Percentiles rank a stretch among this genome's conserved stretches.
Evolutionary conservation across 371 early-diverging fungal genomes (phyloP).

Genomic region (Dichotomocladium elegans): DNA sequence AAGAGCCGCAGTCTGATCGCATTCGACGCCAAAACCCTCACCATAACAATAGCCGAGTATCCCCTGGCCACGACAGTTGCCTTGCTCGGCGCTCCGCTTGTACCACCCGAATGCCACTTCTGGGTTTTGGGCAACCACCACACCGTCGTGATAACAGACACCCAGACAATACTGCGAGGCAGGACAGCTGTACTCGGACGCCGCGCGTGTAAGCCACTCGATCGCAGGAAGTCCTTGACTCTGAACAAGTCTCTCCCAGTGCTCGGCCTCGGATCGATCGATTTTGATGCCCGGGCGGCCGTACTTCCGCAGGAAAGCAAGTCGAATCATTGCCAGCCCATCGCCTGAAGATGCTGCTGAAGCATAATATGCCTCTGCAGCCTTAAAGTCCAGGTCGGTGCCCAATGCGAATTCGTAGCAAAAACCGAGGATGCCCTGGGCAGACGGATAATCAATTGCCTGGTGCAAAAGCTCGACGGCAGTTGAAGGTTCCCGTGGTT

Average conservation of each 20-base stretch:
- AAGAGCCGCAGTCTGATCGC: constrained; percentile 63
- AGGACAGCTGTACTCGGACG: constrained; percentile 26
- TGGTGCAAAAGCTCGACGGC: constrained; percentile 41
- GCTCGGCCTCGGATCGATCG: constrained; percentile 61
- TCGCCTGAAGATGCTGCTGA: not conserved
- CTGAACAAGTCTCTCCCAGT: constrained; percentile 33
- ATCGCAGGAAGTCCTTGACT: constrained; percentile 25
- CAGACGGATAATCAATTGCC: constrained; percentile 33
- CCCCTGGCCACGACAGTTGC: constrained; percentile 64
- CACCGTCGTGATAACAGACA: constrained; percentile 66
- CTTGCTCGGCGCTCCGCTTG: constrained; percentile 51
- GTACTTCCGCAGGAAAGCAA: constrained; percentile 67
- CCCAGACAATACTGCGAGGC: constrained; percentile 51
- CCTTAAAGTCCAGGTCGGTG: constrained; percentile 37
- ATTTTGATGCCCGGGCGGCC: constrained; percentile 70
- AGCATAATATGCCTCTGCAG: constrained; percentile 52
- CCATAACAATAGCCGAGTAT: constrained; percentile 74
- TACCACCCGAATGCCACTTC: constrained; percentile 58
- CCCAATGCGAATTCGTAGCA: constrained; percentile 79
- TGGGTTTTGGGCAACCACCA: constrained; percentile 50
- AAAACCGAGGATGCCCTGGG: constrained; percentile 53
- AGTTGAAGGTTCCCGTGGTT: constrained; percentile 27
- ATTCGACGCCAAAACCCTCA: constrained; percentile 75
- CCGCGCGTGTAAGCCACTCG: constrained; percentile 54
- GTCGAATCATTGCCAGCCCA: constrained; percentile 48